Percentiles rank a stretch among this genome's conserved stretches.
phyloP scores from a whole-genome alignment of 257 asterid species.

The Jasminum sambac region DNA sequence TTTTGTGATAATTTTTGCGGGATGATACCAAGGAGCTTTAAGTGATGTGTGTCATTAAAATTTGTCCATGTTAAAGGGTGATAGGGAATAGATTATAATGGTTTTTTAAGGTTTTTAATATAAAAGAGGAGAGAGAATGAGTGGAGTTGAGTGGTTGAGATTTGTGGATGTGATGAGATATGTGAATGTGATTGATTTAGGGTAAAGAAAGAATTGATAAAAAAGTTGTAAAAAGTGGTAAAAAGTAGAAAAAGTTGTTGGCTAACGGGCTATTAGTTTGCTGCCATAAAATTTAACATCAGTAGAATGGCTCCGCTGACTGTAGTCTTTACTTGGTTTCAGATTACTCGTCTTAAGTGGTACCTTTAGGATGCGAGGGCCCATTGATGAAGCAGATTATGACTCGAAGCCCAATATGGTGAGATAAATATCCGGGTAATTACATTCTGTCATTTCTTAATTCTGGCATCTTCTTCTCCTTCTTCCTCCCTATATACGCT shows the following conservation, averaged over 20 bases:
- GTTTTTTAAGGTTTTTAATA: too few species aligned
- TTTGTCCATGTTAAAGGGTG: too few species aligned
- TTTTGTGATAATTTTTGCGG: not conserved
- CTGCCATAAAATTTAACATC: not conserved
- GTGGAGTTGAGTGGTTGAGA: too few species aligned
- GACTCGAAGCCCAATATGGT: slow-evolving; percentile 54
- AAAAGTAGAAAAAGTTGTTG: too few species aligned
- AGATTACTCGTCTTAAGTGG: slow-evolving; percentile 56
- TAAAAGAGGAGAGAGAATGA: too few species aligned
- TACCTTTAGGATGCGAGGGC: slow-evolving; percentile 57
- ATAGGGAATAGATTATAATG: too few species aligned
- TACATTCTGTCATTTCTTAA: slow-evolving; percentile 27
- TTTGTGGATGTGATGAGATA: too few species aligned
- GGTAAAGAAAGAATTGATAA: too few species aligned
- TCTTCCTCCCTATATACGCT: slow-evolving; percentile 9
- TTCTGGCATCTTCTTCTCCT: slow-evolving; percentile 9
- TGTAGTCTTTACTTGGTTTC: slow-evolving; percentile 31
- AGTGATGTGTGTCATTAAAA: slow-evolving; percentile 15
- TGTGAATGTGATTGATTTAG: too few species aligned
- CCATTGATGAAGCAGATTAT: slow-evolving; percentile 43
- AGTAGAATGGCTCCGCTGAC: slow-evolving; percentile 1
- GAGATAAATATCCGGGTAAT: slow-evolving; percentile 64
- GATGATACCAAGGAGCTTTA: slow-evolving; percentile 12
- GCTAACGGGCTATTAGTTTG: too few species aligned
- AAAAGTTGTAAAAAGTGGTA: too few species aligned